A percentile compares a stretch with the other conserved stretches of the same genome.
These are phyloP conservation scores for Corymbia maculata DNA, from an alignment of 345 rosid species.

Conservation along the genomic window DNA sequence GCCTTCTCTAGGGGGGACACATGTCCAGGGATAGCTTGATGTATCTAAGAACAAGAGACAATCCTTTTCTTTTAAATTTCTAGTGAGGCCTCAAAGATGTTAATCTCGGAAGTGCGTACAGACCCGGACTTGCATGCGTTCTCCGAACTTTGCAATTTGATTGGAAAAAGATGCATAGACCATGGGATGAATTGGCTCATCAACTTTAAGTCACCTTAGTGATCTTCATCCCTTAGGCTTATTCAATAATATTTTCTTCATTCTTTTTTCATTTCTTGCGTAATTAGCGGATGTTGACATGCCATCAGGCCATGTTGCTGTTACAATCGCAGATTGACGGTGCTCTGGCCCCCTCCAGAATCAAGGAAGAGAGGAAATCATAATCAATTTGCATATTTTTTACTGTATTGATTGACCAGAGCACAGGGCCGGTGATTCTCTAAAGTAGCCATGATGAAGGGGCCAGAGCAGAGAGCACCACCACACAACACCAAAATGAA, in stretches of 20 bases:
- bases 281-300: background rate
- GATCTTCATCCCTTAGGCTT: background rate
- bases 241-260: background rate
- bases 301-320: background rate
- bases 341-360: background rate
- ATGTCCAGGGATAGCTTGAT: background rate
- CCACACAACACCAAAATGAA: background rate
- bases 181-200: background rate
- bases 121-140: background rate
- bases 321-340: background rate
- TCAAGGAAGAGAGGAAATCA: background rate
- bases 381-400: background rate
- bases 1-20: background rate
- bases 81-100: background rate
- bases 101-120: background rate
- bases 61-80: background rate
- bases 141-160: background rate
- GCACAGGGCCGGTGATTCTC: background rate
- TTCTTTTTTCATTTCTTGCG: background rate
- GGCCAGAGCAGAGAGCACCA: too few species aligned
- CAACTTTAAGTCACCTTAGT: background rate
- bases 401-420: background rate
- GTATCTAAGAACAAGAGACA: background rate
- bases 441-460: too few species aligned
- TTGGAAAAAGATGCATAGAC: background rate